Conservation (phyloP, 345 rosid species). For the Moringa oleifera region DNA sequence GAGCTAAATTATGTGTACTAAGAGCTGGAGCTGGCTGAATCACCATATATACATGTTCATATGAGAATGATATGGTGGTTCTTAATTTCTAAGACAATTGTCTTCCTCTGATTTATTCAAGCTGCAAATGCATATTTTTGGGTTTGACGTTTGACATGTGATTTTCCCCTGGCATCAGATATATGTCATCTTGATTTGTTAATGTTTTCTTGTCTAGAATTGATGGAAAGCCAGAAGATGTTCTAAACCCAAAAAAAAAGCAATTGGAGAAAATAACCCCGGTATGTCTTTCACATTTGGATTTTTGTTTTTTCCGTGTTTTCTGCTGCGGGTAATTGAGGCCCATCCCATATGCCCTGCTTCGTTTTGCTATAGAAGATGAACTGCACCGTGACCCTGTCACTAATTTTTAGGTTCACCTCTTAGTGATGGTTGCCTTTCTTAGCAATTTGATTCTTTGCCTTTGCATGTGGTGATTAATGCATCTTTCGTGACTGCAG, state of each 20-base stretch:
- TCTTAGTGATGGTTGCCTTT: neutral
- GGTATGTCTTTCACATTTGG: slow-evolving; percentile 34
- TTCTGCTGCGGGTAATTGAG: neutral
- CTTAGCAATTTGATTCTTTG: neutral
- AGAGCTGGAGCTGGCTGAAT: too few relatives aligned
- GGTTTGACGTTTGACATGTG: neutral
- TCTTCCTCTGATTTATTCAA: neutral
- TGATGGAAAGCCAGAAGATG: slow-evolving; percentile 96
- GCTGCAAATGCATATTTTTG: neutral
- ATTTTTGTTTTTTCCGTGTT: slow-evolving; percentile 7
- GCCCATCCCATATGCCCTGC: neutral
- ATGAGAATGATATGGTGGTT: neutral
- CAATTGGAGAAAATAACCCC: slow-evolving; percentile 92
- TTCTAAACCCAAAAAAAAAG: slow-evolving; percentile 92
- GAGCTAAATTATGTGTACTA: too few relatives aligned
- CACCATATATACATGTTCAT: neutral
- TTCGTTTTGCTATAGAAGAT: too few relatives aligned
- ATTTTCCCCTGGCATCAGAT: neutral
- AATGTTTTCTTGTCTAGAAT: slow-evolving; percentile 41
- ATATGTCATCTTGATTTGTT: neutral
- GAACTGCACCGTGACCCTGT: too few relatives aligned
- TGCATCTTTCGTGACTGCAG: slow-evolving; percentile 41
- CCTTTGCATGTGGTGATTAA: neutral
- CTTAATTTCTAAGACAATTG: neutral
- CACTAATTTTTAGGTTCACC: too few relatives aligned